phyloP scores from a whole-genome alignment of 2,329 filamentous ascomycete genomes.

The Leptographium procerum region DNA sequence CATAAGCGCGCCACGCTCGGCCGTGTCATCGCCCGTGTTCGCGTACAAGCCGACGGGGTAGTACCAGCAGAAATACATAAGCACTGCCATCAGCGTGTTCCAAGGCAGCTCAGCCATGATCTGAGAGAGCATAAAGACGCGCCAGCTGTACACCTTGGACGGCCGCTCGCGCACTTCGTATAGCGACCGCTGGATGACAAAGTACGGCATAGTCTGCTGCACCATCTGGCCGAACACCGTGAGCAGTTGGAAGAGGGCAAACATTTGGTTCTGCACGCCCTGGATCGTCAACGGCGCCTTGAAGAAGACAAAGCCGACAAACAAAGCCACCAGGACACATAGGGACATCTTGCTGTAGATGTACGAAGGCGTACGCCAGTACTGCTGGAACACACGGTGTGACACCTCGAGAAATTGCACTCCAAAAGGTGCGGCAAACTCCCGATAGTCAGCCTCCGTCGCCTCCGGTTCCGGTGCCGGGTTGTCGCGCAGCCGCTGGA shows the following conservation, averaged over 20 bases:
- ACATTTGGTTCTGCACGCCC: conserved; percentile 78
- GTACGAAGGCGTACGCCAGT: conserved; percentile 82
- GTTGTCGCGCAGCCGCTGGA: conserved; percentile 42
- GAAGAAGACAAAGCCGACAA: conserved; percentile 76
- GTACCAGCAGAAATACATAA: conserved; percentile 64
- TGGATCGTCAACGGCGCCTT: conserved; percentile 59
- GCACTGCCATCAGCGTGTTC: conserved; percentile 61
- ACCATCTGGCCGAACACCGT: conserved; percentile 73
- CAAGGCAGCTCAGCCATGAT: conserved; percentile 79
- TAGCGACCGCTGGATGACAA: conserved; percentile 67
- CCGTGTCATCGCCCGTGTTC: conserved; percentile 53
- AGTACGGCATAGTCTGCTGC: conserved; percentile 77
- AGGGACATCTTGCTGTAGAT: conserved; percentile 74
- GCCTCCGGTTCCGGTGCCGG: conserved; percentile 22
- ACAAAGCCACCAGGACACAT: conserved; percentile 54
- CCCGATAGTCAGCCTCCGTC: conserved; percentile 41
- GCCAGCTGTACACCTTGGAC: conserved; percentile 76
- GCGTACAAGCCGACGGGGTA: conserved; percentile 69
- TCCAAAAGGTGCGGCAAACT: conserved; percentile 69
- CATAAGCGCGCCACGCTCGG: conserved; percentile 65
- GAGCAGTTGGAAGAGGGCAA: conserved; percentile 72
- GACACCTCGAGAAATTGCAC: conserved; percentile 57
- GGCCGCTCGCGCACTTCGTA: conserved; percentile 81
- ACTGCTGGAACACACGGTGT: conserved; percentile 64
- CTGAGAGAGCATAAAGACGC: conserved; percentile 72